A percentile compares a stretch with the other conserved stretches of the same genome.
These are phyloP conservation scores for Saturnispora gosingensis DNA, from an alignment of 805 yeast species.

Conservation along the genomic window DNA sequence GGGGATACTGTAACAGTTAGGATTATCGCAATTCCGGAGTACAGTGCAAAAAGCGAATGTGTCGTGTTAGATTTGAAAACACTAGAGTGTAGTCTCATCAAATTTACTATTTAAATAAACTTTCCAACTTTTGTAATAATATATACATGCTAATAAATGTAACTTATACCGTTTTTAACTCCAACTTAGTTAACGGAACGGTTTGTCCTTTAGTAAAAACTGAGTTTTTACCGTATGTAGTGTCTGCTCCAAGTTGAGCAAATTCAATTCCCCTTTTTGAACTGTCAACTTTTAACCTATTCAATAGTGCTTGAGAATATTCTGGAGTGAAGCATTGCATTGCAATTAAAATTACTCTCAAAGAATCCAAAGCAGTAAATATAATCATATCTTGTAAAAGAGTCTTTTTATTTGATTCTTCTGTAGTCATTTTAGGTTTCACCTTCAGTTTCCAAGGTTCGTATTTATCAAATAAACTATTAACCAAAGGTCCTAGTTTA, in stretches of 20 bases:
- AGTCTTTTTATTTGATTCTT: slow-evolving; percentile 4
- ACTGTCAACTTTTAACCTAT: slow-evolving; percentile 47
- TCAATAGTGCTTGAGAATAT: slow-evolving; percentile 46
- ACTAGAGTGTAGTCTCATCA: slow-evolving; percentile 45
- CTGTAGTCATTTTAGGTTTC: slow-evolving; percentile 14
- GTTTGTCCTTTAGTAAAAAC: slow-evolving; percentile 25
- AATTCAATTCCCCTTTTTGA: slow-evolving; percentile 33
- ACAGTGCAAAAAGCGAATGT: slow-evolving; percentile 53
- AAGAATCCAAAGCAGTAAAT: slow-evolving; percentile 57
- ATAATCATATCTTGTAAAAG: slow-evolving; percentile 44
- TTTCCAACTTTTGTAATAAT: not conserved
- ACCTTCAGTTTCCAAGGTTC: slow-evolving; percentile 65
- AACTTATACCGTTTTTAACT: slow-evolving; percentile 4
- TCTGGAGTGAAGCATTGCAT: slow-evolving; percentile 68
- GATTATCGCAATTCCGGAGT: slow-evolving; percentile 62
- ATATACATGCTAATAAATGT: not conserved
- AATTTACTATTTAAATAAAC: slow-evolving; percentile 14
- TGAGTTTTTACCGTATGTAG: slow-evolving; percentile 46
- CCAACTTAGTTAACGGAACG: slow-evolving; percentile 26
- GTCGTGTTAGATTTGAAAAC: slow-evolving; percentile 53
- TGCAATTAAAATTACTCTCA: slow-evolving; percentile 57
- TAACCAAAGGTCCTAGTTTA: slow-evolving; percentile 49
- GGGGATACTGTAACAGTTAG: slow-evolving; percentile 30
- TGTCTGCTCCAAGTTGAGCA: slow-evolving; percentile 50
- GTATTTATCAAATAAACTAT: slow-evolving; percentile 53